Evolutionary conservation across 192 early-diverging fungal genomes (phyloP), one percentile per base, ranked within the genome.

Genomic region (Coemansia reversa): DNA sequence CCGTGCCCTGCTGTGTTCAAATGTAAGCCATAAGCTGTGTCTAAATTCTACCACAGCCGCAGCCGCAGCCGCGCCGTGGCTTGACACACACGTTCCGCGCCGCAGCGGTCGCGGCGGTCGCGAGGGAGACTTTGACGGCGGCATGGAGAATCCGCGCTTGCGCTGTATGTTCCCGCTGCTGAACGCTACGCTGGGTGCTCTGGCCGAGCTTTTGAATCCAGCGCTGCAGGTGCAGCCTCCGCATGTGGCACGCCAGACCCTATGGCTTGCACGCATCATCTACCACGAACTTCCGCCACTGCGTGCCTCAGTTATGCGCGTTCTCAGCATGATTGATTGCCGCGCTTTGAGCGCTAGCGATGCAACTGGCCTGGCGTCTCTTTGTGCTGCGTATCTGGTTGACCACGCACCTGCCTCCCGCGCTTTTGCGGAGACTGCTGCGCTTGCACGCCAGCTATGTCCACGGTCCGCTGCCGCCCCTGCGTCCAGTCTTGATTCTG

Each of bases 261-360:
- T 78, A 22, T 67, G 70, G 62, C 30, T 78, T 24, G 30, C 50
- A 25, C 75, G 75, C 62, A 78, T 78, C 22, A 14, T 78, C 45
- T 68, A 57, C 58, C 49, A 55, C 19, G 75, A 72, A 54, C 50
- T 78, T 18, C 75, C 75, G 7, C 50, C 20, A 1, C 24, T 68
- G 18, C 66, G 70, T 11, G 75, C 58, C 27, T 29, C 65, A 2
- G 50, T 45, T 20, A 68, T 78, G 70, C 70, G 75, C 24, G 50
- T 72, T 9, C 49, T 72, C 6, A 35, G 58, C 32, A 58, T 32
- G 45, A 66, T 78, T 7, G 60, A 72, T 24, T 24, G 58, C 2
- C 35, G 30, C 2, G 55, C 48, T 9, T 62, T 78, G 29, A 28
- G 20, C 54, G 20, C 50, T 7, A 39, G 45, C 7, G 75, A 78